phyloP scores from a whole-genome alignment of 2,329 filamentous ascomycete species.

The Fusarium bactridioides region DNA sequence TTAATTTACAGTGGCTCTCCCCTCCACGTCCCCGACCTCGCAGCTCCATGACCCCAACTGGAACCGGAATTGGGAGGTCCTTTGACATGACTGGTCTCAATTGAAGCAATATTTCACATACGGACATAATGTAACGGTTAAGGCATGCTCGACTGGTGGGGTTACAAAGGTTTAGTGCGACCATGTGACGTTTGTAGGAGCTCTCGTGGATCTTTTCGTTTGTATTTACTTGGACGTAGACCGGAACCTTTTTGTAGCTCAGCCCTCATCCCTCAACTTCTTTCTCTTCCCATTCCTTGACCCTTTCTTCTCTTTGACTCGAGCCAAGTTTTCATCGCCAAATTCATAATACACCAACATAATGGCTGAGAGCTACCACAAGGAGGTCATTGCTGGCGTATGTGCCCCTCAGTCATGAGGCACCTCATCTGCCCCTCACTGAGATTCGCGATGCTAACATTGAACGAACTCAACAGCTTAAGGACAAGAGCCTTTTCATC shows the following conservation, averaged over 20 bases:
- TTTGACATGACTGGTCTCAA: conserved; percentile 3
- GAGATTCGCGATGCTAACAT: conserved; percentile 15
- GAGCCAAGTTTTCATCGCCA: conserved; percentile 7
- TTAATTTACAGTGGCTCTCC: background rate
- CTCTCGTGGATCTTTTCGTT: conserved; percentile 24
- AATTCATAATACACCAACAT: conserved; percentile 3
- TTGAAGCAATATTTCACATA: conserved; percentile 1
- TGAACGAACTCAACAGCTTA: conserved; percentile 27
- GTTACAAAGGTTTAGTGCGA: conserved; percentile 22
- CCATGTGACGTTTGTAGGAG: conserved; percentile 39
- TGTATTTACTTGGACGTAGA: conserved; percentile 16
- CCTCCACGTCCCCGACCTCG: conserved; percentile 27
- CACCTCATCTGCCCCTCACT: background rate
- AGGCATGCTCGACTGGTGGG: conserved; percentile 22
- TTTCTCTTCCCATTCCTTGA: conserved; percentile 2
- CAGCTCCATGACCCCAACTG: conserved; percentile 8
- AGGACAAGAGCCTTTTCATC: conserved; percentile 41
- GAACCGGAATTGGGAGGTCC: conserved; percentile 1
- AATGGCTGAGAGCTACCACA: conserved; percentile 43
- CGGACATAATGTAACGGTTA: background rate
- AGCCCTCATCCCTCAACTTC: background rate
- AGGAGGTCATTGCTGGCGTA: conserved; percentile 40
- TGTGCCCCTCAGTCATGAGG: conserved; percentile 34
- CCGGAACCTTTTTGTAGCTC: conserved; percentile 2
- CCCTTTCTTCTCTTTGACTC: background rate